These are phyloP conservation scores for Solanum dulcamara DNA, from an alignment of 257 asterid species.

Conservation along the genomic window DNA sequence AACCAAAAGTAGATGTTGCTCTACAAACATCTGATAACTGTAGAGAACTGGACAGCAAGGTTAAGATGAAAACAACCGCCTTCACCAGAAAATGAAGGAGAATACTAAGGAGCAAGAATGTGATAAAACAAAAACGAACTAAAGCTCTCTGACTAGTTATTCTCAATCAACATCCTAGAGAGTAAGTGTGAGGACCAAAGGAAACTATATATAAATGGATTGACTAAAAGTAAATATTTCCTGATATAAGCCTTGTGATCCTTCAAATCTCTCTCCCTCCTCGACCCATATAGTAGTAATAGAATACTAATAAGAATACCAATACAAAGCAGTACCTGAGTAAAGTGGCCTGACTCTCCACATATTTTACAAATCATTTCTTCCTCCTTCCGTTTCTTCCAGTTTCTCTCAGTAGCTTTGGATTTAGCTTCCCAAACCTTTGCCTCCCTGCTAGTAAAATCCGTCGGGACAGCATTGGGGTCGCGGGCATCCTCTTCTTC, in stretches of 20 bases:
- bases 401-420: slow-evolving; percentile 94
- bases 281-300: background rate
- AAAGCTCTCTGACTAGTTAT: background rate
- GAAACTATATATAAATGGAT: background rate
- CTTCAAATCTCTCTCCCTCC: background rate
- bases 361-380: slow-evolving; percentile 94
- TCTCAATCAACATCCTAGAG: background rate
- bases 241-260: background rate
- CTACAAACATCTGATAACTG: background rate
- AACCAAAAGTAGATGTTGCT: background rate
- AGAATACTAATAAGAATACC: background rate
- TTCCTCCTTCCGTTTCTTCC: slow-evolving; percentile 98
- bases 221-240: background rate
- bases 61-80: background rate
- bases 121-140: background rate
- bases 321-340: slow-evolving; percentile 51
- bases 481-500: slow-evolving; percentile 72
- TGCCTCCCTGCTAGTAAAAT: slow-evolving; percentile 98
- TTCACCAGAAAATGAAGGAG: background rate
- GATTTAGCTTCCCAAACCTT: slow-evolving; percentile 99
- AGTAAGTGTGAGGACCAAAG: background rate
- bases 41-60: background rate
- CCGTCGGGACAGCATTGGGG: slow-evolving; percentile 97
- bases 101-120: background rate
- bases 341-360: slow-evolving; percentile 97